Base-by-base conservation (phyloP, 164 flowering plant genomes). In the Hamamelis virginiana region DNA sequence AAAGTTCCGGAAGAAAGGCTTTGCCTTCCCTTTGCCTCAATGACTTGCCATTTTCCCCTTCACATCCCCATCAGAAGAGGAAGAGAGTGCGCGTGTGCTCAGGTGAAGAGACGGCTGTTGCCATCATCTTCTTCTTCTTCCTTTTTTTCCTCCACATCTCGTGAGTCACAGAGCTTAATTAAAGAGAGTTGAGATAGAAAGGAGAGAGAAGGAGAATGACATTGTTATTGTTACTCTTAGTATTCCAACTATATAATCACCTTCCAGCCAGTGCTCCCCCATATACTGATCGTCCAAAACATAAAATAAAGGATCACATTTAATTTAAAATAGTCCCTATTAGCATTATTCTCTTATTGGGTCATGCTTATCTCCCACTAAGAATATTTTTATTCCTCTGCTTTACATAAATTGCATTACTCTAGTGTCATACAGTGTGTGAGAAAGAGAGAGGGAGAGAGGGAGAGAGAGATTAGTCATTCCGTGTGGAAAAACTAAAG, bases 11-110 rank as follows among this genome's bases (percentile, higher is more conserved):
- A 78, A 84, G 88, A 82, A 84, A 84, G 88, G 88, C 88, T 12
- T 85, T 12, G 74, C 88, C 88, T 85, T 81, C 88, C 88, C 86
- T 85, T 78, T 74, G 88, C 88, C 86, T 77, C 67, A 41, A 71
- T 74, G 89, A 83, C 87, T 86, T 86, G 89, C 87, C 89, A 26
- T 68, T 43, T 16, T 0, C 28, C 46, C 23, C 60, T 55, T 66
- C 63, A 3, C 65, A 26, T 28, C 44, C 55, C 53, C 22, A 41
- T 38, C 14, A 53, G 44, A 19, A 33, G 65, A 70, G 59, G 74
- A 61, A 27, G 70, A 60, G 3, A 69, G 23, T 14, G 4, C n/a
- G 33, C 9, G 52, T 16, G 51, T 55, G 41, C 41, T 26, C 41
- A 14, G 4, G 33, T 48, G 55, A 23, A 60, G 15, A 1, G 12